Base-by-base conservation (phyloP, 495 filamentous ascomycete species). In the Copromyces sp. region DNA sequence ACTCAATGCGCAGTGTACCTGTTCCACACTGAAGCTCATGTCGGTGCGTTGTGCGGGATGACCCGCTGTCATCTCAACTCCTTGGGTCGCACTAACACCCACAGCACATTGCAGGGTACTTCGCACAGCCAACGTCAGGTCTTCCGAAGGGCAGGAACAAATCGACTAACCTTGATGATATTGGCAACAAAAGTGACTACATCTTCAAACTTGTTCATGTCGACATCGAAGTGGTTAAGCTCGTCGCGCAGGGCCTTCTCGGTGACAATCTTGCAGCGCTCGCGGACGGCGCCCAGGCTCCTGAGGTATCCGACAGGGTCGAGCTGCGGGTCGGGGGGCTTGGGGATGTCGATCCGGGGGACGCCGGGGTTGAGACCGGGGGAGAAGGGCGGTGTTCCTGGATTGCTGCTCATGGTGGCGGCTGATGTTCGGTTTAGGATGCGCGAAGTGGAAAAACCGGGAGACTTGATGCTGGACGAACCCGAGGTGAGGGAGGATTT, bases 271-370 rank as follows among this genome's bases (percentile, higher is more conserved):
- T 82, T 87, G 77, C 87, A 90, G 71, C 94, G 85, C 77, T 97
- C 92, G 39, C 96, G 87, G 11, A 99, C 94, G 29, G 95, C 89
- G 78, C 93, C 89, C 75, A 99, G 89, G 82, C 95, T 98, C 74
- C 92, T 87, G 72, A 99, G 89, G 82, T 98, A 99, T 70, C 90
- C 94, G 16, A 92, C 95, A 17, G 95, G 95, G 79, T 99, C 95
- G 74, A 96, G 85, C 69, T 88, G 87, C 76, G 95, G 95, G 84
- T 98, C 95, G 47, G 95, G 95, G 5, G 93, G 88, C 79, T 87
- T 91, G 69, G 95, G 93, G 35, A 98, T 88, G 69, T 93, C 86
- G 74, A 97, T 84, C 77, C 81, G 83, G 72, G 83, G 82, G 40
- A 85, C 73, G 39, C 71, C 77, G 24, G 82, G 80, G 69, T 79